Conservation (phyloP, 1,139 yeast species). For the Hansenula lynferdii region DNA sequence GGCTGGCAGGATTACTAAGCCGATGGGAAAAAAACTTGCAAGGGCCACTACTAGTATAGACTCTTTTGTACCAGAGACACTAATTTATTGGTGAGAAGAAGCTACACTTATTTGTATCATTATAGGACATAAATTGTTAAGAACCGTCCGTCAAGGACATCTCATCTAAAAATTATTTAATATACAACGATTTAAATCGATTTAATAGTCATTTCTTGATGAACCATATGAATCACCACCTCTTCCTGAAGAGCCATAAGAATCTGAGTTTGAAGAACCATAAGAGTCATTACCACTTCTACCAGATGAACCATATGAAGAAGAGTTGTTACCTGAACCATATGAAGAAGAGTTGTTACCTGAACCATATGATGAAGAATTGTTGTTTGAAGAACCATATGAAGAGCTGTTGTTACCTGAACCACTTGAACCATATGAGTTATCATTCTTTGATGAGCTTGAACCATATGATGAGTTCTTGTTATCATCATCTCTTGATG, state of each 20-base stretch:
- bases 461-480: conserved; percentile 14
- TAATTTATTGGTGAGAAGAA: too few relatives aligned
- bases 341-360: conserved; percentile 11
- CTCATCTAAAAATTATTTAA: too few relatives aligned
- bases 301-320: conserved; percentile 22
- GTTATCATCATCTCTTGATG: too few relatives aligned
- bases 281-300: conserved; percentile 14
- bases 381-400: conserved; percentile 12
- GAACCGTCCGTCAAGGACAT: background rate
- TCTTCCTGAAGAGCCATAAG: background rate
- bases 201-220: background rate
- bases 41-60: too few relatives aligned
- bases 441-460: too few relatives aligned
- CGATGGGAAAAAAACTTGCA: too few relatives aligned
- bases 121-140: conserved; percentile 1
- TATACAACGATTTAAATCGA: background rate
- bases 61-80: too few relatives aligned
- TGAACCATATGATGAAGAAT: conserved; percentile 20
- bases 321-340: conserved; percentile 10
- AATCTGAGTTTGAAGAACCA: conserved; percentile 1
- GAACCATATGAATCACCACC: conserved; percentile 1
- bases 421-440: conserved; percentile 5
- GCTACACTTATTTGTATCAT: too few relatives aligned
- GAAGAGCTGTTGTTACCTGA: conserved; percentile 6
- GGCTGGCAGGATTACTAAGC: too few relatives aligned